Conservation (phyloP, 1,284 basidiomycete genomes). For the Xerocomus amazonicus region DNA sequence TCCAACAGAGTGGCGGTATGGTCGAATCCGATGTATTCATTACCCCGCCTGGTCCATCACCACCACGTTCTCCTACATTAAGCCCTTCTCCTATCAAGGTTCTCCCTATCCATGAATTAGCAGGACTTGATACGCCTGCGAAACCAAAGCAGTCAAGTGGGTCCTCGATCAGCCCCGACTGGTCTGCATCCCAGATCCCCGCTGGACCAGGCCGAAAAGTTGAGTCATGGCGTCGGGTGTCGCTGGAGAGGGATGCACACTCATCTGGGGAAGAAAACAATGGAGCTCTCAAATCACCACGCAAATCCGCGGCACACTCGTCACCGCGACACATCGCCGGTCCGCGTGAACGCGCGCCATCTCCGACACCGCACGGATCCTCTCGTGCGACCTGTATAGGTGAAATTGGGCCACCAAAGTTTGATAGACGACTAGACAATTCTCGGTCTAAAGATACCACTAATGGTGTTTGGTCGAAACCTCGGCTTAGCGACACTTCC, state of each 20-base stretch:
- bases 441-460: neutral
- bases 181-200: neutral
- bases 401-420: neutral
- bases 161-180: conserved; percentile 14
- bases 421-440: neutral
- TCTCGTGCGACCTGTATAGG: neutral
- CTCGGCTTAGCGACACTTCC: conserved; percentile 16
- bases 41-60: conserved; percentile 18
- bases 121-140: neutral
- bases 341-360: conserved; percentile 4
- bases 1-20: neutral
- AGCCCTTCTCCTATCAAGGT: conserved; percentile 15
- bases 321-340: conserved; percentile 22
- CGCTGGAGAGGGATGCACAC: conserved; percentile 5
- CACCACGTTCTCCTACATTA: conserved; percentile 22
- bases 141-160: neutral
- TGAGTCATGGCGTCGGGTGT: conserved; percentile 7
- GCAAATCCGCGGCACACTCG: conserved; percentile 25
- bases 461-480: neutral
- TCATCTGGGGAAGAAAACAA: conserved; percentile 8
- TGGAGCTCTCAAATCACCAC: conserved; percentile 25
- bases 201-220: neutral
- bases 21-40: conserved; percentile 26
- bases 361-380: conserved; percentile 11
- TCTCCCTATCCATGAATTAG: neutral